Conservation (phyloP, 1,284 basidiomycete genomes). For the Crucibulum parvulum region DNA sequence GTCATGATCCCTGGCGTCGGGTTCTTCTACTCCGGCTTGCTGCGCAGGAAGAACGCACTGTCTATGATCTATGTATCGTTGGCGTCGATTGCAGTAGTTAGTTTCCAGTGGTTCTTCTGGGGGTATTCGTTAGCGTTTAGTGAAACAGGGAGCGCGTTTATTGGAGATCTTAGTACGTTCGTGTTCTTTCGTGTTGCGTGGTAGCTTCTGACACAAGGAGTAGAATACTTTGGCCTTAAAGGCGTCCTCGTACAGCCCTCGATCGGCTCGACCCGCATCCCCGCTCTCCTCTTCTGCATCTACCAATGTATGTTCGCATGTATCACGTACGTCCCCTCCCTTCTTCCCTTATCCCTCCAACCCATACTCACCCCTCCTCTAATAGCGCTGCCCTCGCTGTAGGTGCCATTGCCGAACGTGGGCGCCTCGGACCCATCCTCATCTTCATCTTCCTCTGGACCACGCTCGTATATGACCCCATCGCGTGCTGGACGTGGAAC, state of each 20-base stretch:
- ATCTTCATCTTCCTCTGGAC: slow-evolving; percentile 94
- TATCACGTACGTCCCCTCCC: slow-evolving; percentile 63
- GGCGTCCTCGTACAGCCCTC: slow-evolving; percentile 83
- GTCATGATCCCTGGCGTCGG: slow-evolving; percentile 91
- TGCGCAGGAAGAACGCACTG: slow-evolving; percentile 66
- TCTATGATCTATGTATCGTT: slow-evolving; percentile 91
- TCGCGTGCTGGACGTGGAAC: slow-evolving; percentile 97
- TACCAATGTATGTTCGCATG: slow-evolving; percentile 93
- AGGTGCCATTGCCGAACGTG: slow-evolving; percentile 93
- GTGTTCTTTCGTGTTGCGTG: slow-evolving; percentile 36
- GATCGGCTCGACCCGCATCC: slow-evolving; percentile 75
- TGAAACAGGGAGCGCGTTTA: slow-evolving; percentile 62
- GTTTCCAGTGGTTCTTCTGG: slow-evolving; percentile 75
- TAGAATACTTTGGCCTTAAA: slow-evolving; percentile 85
- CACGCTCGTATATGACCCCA: slow-evolving; percentile 93
- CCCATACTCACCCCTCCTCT: not conserved
- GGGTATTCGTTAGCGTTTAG: slow-evolving; percentile 77
- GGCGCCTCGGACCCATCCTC: slow-evolving; percentile 85
- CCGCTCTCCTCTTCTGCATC: slow-evolving; percentile 86
- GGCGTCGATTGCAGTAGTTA: slow-evolving; percentile 75
- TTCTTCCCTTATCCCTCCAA: not conserved
- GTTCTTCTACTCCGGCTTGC: slow-evolving; percentile 87
- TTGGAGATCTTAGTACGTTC: slow-evolving; percentile 68
- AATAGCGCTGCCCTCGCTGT: slow-evolving; percentile 81
- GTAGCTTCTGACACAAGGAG: not conserved